A percentile compares a stretch with the other conserved stretches of the same genome.
phyloP scores from a whole-genome alignment of 2,329 filamentous ascomycete species.

The Thelonectria blattea region DNA sequence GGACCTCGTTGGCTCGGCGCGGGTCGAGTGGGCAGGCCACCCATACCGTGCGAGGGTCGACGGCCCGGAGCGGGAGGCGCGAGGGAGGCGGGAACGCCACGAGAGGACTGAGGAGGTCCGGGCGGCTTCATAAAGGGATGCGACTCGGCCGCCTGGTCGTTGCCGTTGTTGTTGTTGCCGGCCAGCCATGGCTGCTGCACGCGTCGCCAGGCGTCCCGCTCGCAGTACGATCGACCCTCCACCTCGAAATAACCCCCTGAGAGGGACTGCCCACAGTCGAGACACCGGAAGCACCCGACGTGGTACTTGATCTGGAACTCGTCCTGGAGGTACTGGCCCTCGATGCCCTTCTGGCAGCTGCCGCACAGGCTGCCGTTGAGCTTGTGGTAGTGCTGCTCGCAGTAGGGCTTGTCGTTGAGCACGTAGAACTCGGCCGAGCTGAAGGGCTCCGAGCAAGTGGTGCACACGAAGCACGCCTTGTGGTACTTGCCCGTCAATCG shows the following conservation, averaged over 20 bases:
- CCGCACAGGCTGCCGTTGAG: conserved; percentile 87
- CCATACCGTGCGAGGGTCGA: conserved; percentile 36
- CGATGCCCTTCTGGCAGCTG: conserved; percentile 82
- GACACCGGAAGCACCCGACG: conserved; percentile 83
- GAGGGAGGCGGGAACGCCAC: conserved; percentile 15
- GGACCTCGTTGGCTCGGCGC: background rate
- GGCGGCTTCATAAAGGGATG: conserved; percentile 28
- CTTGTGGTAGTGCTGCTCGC: conserved; percentile 89
- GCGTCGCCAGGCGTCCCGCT: conserved; percentile 76
- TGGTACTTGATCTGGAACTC: conserved; percentile 82
- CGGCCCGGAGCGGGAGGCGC: conserved; percentile 21
- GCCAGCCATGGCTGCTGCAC: conserved; percentile 44
- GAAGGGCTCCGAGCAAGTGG: conserved; percentile 81
- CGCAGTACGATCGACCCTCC: conserved; percentile 79
- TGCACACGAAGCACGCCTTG: conserved; percentile 92
- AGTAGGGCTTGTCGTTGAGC: conserved; percentile 84
- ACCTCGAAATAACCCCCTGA: conserved; percentile 92
- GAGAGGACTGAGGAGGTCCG: conserved; percentile 18
- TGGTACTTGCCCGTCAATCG: conserved; percentile 92
- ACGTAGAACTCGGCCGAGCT: conserved; percentile 92
- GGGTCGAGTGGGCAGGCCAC: background rate
- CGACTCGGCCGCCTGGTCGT: conserved; percentile 8
- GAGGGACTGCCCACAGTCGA: conserved; percentile 75
- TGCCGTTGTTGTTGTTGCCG: background rate
- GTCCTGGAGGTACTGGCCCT: conserved; percentile 92